phyloP scores from a whole-genome alignment of 306 rosid species.

The Lathyrus oleraceus region DNA sequence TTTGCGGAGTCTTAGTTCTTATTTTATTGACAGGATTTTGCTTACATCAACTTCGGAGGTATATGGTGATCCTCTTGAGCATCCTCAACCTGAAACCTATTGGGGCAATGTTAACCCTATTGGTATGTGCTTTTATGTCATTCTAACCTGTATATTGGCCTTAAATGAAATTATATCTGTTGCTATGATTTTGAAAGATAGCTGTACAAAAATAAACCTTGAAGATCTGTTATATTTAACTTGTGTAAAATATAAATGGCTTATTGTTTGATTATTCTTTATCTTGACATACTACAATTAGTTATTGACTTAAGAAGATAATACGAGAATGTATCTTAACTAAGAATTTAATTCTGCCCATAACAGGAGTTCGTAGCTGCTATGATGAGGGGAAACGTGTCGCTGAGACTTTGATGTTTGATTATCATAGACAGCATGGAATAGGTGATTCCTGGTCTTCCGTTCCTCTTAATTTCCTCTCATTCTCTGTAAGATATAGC shows the following conservation, averaged over 20 bases:
- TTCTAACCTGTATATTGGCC: slow-evolving; percentile 24
- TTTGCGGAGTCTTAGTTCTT: slow-evolving; percentile 19
- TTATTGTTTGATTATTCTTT: slow-evolving; percentile 10
- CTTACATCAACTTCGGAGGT: slow-evolving; percentile 98
- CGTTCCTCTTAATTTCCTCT: slow-evolving; percentile 8
- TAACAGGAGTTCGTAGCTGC: slow-evolving; percentile 94
- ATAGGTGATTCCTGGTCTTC: slow-evolving; percentile 49
- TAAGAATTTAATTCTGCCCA: slow-evolving; percentile 25
- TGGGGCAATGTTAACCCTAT: slow-evolving; percentile 99
- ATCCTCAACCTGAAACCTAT: slow-evolving; percentile 88
- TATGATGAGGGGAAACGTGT: slow-evolving; percentile 99
- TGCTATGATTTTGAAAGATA: slow-evolving; percentile 16
- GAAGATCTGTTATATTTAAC: slow-evolving; percentile 5
- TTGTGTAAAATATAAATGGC: slow-evolving; percentile 7
- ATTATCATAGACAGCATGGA: slow-evolving; percentile 97
- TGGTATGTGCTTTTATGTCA: slow-evolving; percentile 55
- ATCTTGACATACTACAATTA: neutral
- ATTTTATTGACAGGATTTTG: slow-evolving; percentile 67
- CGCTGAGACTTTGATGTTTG: slow-evolving; percentile 98
- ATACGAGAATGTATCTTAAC: slow-evolving; percentile 15
- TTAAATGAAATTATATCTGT: slow-evolving; percentile 12
- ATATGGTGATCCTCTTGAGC: slow-evolving; percentile 93
- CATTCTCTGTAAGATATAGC: slow-evolving; percentile 25
- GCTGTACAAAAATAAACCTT: slow-evolving; percentile 13
- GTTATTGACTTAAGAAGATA: slow-evolving; percentile 22